Base-by-base conservation (phyloP, 495 filamentous ascomycete species). In the Talaromyces adpressus region DNA sequence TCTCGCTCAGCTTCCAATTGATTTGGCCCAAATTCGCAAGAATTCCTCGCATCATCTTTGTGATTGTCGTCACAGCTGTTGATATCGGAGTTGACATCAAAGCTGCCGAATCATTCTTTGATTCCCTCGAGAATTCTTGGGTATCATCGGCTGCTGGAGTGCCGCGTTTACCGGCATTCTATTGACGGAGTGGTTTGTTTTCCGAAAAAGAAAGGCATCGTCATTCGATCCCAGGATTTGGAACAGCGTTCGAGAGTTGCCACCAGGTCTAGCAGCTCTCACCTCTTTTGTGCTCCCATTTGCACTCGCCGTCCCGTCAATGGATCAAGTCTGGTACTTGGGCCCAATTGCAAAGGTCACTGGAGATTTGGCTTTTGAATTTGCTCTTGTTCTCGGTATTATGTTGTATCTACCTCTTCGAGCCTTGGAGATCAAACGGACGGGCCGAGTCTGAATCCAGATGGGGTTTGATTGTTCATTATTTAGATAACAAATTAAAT, bases 281-380 rank as follows among this genome's bases (percentile, higher is more conserved):
- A 64, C 63, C 41, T 70, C 64, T 61, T 66, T 67, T 70, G 69
- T 51, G 47, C 67, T 77, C 34, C 76, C 69, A 63, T 83, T 32
- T 53, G 20, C 18, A 53, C 49, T 53, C 20, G 79, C 84, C 7
- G 72, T 85, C 9, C 82, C 80, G 8, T 77, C 76, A 49, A 84
- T 85, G 82, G 77, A 72, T 11, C 82, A 85, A 72, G 77, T 76
- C 23, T 85, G 82, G 82, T 85, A 74, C 60, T 75, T 74, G 8
- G 83, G 83, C 0, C 81, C 82, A 1, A 81, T 85, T 61, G 82
- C 82, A 7, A 63, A 74, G 73, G 77, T 66, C 32, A 80, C 83
- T 18, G 83, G 84, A 2, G 84, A 86, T 70, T 79, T 86, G 51
- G 84, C 83, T 14, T 84, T 86, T 64, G 83, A 86, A 72, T 56